phyloP scores from a whole-genome alignment of 2,329 filamentous ascomycete species.

The Apiospora sp. region DNA sequence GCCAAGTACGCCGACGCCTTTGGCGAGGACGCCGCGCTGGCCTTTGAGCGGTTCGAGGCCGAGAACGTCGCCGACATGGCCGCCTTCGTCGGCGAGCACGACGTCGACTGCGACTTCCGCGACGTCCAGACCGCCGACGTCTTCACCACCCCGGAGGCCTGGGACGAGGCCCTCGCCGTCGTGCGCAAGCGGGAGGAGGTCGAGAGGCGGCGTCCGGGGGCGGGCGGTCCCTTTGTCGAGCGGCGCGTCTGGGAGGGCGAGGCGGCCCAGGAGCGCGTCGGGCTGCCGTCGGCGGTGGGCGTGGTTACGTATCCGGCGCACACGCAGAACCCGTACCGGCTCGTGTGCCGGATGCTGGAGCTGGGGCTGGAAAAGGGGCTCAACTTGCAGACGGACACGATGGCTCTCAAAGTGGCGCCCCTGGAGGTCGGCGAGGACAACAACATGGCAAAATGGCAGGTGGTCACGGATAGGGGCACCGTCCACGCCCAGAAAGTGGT shows the following conservation, averaged over 20 bases:
- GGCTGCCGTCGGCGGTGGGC: conserved; percentile 33
- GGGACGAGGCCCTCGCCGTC: conserved; percentile 22
- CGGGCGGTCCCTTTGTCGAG: neutral
- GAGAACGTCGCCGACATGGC: conserved; percentile 34
- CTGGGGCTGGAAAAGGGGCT: conserved; percentile 1
- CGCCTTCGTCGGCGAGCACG: conserved; percentile 31
- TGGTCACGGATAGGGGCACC: conserved; percentile 50
- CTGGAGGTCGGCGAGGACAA: neutral
- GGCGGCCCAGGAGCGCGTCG: conserved; percentile 30
- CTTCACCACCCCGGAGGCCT: conserved; percentile 29
- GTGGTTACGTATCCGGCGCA: conserved; percentile 33
- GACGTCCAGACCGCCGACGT: conserved; percentile 36
- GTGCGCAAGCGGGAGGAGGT: conserved; percentile 19
- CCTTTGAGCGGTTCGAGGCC: conserved; percentile 36
- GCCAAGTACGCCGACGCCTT: conserved; percentile 30
- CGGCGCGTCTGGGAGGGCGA: conserved; percentile 31
- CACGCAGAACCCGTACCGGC: conserved; percentile 31
- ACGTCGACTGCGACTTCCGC: conserved; percentile 33
- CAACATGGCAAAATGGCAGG: conserved; percentile 40
- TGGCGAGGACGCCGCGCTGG: conserved; percentile 38
- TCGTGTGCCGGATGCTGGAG: conserved; percentile 12
- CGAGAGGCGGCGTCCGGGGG: conserved; percentile 6
- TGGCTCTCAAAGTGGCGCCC: conserved; percentile 40
- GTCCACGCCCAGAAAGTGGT: conserved; percentile 52
- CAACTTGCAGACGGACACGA: conserved; percentile 54